Base-by-base conservation (phyloP, 1,284 basidiomycete species). In the Microbotryum silenes-acaulis region DNA sequence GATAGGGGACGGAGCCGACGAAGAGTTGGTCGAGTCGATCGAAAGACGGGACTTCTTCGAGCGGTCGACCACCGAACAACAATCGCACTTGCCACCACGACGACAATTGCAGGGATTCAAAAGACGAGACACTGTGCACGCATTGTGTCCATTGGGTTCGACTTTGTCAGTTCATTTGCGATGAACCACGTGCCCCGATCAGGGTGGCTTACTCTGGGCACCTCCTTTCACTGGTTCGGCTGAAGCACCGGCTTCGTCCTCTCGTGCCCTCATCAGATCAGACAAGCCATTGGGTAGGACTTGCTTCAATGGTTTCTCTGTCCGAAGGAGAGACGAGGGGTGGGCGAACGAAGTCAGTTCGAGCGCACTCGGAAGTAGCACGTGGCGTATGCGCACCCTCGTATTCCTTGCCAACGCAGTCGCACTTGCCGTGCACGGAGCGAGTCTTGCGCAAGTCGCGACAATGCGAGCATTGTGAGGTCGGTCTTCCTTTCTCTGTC, bases 401-500 rank as follows among this genome's bases (percentile, higher is more conserved):
- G 3, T 47, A n/a, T 4, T 55, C 59, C 21, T 54, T 49, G 0
- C 54, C 67, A 0, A 57, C 60, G 20, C 67, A 69, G 7, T 66
- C 61, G 50, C 67, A 69, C 21, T 57, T 58, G 10, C 59, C 56
- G 23, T 69, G 67, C 1, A 69, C 67, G 10, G 56, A 48, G 14
- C 56, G 56, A 3, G 65, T 64, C 61, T 66, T 66, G 4, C 67
- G 25, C 25, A 67, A 50, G 16, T 66, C 49, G 9, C 65, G 44
- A 44, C 67, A 69, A 45, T 69, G 67, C n/a, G 51, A 29, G 23
- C 67, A 69, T 25, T 69, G 67, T 4, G 60, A 59, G 20, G 62
- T 61, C 18, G 67, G 67, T 6, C 67, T 53, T 10, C 67, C 67
- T 54, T 69, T 69, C 33, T 65, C 67, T 69, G 56, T n/a, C 3